Percentiles rank a stretch among this genome's conserved stretches.
Evolutionary conservation across 2,329 filamentous ascomycete genomes (phyloP).

Genomic region (Apiospora saccharicola): DNA sequence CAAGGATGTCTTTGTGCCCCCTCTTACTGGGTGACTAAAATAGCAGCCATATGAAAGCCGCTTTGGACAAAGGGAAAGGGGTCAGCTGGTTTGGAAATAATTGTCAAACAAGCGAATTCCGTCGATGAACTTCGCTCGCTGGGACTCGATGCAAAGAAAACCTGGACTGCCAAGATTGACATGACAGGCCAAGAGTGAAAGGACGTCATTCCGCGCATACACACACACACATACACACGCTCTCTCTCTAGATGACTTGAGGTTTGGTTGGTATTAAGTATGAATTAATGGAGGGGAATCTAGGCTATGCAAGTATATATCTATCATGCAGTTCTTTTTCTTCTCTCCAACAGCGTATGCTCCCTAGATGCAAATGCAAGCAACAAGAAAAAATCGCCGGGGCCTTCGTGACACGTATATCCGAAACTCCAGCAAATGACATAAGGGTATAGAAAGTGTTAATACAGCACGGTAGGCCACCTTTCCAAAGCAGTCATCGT

Average conservation of each 20-base stretch:
- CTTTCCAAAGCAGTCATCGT: not conserved
- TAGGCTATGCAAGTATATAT: not conserved
- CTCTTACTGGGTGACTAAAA: not conserved
- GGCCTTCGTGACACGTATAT: not conserved
- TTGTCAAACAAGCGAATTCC: not conserved
- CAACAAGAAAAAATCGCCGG: not conserved
- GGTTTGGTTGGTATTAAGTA: not conserved
- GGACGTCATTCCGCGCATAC: not conserved
- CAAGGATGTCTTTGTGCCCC: not conserved
- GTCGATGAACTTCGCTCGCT: not conserved
- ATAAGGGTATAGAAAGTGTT: not conserved
- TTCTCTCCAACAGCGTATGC: not conserved
- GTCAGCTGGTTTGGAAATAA: not conserved
- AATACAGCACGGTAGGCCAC: not conserved
- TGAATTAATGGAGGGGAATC: conserved; percentile 9
- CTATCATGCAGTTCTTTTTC: not conserved
- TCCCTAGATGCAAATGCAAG: conserved; percentile 1
- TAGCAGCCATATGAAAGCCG: not conserved
- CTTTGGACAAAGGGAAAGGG: not conserved
- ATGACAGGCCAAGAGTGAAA: not conserved
- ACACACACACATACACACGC: too few species aligned
- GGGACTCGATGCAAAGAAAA: not conserved
- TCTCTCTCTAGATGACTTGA: not conserved
- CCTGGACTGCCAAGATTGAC: not conserved
- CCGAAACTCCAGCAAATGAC: conserved; percentile 11